Evolutionary conservation across 208 protist genomes (phyloP).

Genomic region (Crithidia brevicula): DNA sequence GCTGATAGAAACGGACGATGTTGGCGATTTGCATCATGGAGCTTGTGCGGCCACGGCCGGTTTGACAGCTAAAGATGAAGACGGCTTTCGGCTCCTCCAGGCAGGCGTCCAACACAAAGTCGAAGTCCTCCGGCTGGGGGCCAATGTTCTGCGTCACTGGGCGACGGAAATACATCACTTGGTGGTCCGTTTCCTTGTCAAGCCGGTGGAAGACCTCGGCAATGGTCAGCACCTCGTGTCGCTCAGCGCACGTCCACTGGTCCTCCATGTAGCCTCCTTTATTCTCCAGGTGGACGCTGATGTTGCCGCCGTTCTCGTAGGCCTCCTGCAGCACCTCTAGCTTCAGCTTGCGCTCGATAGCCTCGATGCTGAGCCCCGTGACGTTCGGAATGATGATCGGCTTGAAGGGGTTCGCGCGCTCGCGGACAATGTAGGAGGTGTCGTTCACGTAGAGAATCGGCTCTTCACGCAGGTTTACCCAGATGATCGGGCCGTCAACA

Average conservation of each 20-base stretch:
- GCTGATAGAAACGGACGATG: slow-evolving; percentile 91
- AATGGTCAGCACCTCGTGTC: slow-evolving; percentile 62
- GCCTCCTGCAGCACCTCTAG: slow-evolving; percentile 86
- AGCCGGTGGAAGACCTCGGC: slow-evolving; percentile 64
- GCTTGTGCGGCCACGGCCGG: slow-evolving; percentile 78
- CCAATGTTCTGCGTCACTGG: slow-evolving; percentile 86
- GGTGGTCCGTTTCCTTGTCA: slow-evolving; percentile 35
- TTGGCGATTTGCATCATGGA: slow-evolving; percentile 88
- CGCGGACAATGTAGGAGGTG: slow-evolving; percentile 82
- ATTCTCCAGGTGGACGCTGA: slow-evolving; percentile 76
- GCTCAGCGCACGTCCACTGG: slow-evolving; percentile 84
- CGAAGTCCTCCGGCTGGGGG: slow-evolving; percentile 81
- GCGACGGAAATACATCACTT: slow-evolving; percentile 75
- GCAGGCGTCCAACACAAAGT: slow-evolving; percentile 85
- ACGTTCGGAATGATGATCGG: slow-evolving; percentile 88
- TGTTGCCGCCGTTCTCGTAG: slow-evolving; percentile 82
- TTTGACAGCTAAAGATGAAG: slow-evolving; percentile 90
- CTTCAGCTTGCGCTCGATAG: slow-evolving; percentile 85
- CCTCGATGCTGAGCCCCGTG: slow-evolving; percentile 73
- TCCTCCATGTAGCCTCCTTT: slow-evolving; percentile 77
- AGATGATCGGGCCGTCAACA: slow-evolving; percentile 70
- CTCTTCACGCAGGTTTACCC: slow-evolving; percentile 91
- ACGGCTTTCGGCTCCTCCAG: slow-evolving; percentile 75
- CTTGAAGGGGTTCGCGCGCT: slow-evolving; percentile 71
- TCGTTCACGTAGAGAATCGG: slow-evolving; percentile 90